Evolutionary conservation across 805 yeast species (phyloP), one percentile per base, ranked within the genome.

Genomic region (Lachancea quebecensis): DNA sequence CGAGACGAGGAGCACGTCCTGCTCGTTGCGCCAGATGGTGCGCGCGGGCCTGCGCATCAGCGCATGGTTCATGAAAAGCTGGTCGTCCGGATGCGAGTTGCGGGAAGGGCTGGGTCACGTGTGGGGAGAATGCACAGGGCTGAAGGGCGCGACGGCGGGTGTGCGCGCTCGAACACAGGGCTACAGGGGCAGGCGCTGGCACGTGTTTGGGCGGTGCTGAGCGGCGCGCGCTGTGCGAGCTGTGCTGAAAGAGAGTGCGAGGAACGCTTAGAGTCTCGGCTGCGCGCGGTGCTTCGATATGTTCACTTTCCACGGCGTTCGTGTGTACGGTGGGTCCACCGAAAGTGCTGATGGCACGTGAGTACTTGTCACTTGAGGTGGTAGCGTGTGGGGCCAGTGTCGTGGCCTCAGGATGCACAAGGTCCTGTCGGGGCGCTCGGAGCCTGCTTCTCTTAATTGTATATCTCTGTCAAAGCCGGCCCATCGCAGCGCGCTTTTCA

Each of bases 11-110:
- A 39, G 36, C 30, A 32, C 42, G 36, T 39, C 42, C 14, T 39
- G 42, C 17, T 39, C 42, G 28, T 39, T 39, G 36, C 42, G 36
- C 36, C 42, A 39, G 27, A 39, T 39, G 15, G 42, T 39, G 30
- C 42, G 42, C 35, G 30, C 42, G 17, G 42, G 42, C 36, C 42
- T 29, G 14, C 42, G 42, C 42, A 39, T 32, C 10, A 39, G 36
- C 28, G 42, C 42, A 39, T 30, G 36, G 17, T 39, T 39, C 42
- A 39, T 39, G 42, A 34, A 18, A 10, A n/a, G 15, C 34, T n/a
- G 34, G 34, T 4, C 34, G 15, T 14, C 15, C 15, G 34, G 15
- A 31, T 31, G 15, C 34, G 15, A 31, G 15, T 4, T 12, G 4
- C 34, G n/a, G 15, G 25, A 21, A 7, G 15, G 8, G 15, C 34